Evolutionary conservation across 139 green algal genomes (phyloP).

Genomic region (Mesotaenium endlicherianum): DNA sequence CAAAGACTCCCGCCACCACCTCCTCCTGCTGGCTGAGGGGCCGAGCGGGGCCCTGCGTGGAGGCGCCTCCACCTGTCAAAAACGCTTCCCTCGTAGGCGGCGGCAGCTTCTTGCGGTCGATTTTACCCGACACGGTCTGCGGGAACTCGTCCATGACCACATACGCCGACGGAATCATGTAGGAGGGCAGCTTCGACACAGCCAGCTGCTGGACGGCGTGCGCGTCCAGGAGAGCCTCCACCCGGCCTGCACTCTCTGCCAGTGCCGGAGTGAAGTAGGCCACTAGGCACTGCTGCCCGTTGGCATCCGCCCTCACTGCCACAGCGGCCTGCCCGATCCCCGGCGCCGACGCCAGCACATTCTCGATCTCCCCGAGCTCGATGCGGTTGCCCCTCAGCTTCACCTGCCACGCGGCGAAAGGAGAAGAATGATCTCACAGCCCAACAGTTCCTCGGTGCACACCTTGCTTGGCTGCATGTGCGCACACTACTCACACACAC

Average conservation of each 20-base stretch:
- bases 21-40: no score
- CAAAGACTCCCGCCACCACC: no score
- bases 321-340: constrained; percentile 7
- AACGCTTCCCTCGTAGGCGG: not conserved
- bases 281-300: not conserved
- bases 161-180: constrained; percentile 25
- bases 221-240: no score
- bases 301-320: constrained; percentile 1
- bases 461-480: no score
- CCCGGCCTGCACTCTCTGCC: no score
- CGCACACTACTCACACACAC: no score
- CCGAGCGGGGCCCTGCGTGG: no score
- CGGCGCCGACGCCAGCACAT: not conserved
- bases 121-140: constrained; percentile 8
- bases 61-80: no score
- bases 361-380: constrained; percentile 28
- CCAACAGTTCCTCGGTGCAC: no score
- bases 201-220: not conserved
- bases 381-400: constrained; percentile 22
- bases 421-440: no score
- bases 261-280: constrained; percentile 34
- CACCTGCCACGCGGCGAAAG: no score
- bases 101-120: constrained; percentile 6
- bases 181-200: not conserved
- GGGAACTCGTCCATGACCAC: constrained; percentile 27